These are phyloP conservation scores for Babesia caballi DNA, from an alignment of 169 alveolate genomes.

Conservation along the genomic window DNA sequence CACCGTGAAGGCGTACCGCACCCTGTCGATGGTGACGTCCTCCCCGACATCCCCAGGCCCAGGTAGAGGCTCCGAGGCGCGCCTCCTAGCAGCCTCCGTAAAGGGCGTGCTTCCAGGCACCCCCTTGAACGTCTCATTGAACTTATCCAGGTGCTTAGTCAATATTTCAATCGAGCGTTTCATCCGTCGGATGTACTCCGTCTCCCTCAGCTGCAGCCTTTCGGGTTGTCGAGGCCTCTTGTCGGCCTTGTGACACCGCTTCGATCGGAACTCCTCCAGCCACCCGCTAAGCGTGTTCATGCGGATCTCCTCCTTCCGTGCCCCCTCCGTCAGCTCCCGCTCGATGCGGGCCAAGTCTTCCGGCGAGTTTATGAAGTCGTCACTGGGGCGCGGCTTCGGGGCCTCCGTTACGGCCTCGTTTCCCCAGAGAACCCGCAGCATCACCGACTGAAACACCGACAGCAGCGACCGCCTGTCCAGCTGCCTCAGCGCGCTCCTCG, in stretches of 20 bases:
- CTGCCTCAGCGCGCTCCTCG: constrained; percentile 40
- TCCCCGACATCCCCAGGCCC: neutral
- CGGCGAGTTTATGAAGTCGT: neutral
- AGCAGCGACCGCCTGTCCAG: constrained; percentile 38
- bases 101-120: constrained; percentile 16
- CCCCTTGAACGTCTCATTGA: constrained; percentile 20
- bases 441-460: constrained; percentile 57
- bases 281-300: constrained; percentile 35
- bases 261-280: constrained; percentile 38
- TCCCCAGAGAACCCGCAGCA: constrained; percentile 54
- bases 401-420: constrained; percentile 15
- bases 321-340: neutral
- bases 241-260: neutral
- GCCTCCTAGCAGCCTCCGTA: constrained; percentile 1
- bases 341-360: neutral
- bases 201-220: constrained; percentile 23
- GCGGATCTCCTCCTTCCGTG: constrained; percentile 3
- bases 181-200: constrained; percentile 8
- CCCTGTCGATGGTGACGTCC: constrained; percentile 2
- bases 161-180: neutral
- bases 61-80: neutral
- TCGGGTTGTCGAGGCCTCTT: neutral
- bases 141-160: constrained; percentile 20
- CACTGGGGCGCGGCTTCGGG: neutral
- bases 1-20: constrained; percentile 5